Evolutionary conservation across 2,329 filamentous ascomycete species (phyloP).

Genomic region (Fusarium sp.): DNA sequence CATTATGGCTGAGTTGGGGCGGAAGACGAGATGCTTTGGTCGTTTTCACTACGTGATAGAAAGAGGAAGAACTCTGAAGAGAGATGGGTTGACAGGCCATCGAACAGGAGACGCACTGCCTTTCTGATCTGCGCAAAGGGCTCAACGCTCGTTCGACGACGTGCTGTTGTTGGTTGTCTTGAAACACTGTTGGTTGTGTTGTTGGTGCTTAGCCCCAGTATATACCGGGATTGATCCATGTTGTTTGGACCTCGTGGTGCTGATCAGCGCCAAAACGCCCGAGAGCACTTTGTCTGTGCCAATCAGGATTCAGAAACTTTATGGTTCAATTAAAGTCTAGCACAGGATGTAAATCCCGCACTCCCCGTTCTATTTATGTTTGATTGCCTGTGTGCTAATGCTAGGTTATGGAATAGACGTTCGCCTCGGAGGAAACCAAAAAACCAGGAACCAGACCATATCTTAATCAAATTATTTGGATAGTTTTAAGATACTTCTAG

Average conservation of each 20-base stretch:
- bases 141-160: too few species aligned
- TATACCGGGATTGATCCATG: background rate
- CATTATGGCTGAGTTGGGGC: background rate
- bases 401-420: too few species aligned
- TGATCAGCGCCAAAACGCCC: background rate
- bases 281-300: rapidly evolving
- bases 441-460: too few species aligned
- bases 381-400: background rate
- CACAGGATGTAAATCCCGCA: background rate
- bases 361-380: background rate
- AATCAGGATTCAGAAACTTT: rapidly evolving
- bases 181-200: background rate
- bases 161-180: background rate
- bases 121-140: background rate
- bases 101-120: rapidly evolving
- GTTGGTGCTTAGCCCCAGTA: background rate
- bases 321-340: background rate
- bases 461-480: too few species aligned
- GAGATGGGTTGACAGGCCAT: too few species aligned
- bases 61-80: background rate
- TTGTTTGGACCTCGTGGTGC: background rate
- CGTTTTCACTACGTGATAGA: background rate
- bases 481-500: too few species aligned
- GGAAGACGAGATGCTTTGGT: background rate
- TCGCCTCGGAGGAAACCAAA: too few species aligned